phyloP scores from a whole-genome alignment of 371 early-diverging fungal genomes.

The Sporodiniella umbellata region DNA sequence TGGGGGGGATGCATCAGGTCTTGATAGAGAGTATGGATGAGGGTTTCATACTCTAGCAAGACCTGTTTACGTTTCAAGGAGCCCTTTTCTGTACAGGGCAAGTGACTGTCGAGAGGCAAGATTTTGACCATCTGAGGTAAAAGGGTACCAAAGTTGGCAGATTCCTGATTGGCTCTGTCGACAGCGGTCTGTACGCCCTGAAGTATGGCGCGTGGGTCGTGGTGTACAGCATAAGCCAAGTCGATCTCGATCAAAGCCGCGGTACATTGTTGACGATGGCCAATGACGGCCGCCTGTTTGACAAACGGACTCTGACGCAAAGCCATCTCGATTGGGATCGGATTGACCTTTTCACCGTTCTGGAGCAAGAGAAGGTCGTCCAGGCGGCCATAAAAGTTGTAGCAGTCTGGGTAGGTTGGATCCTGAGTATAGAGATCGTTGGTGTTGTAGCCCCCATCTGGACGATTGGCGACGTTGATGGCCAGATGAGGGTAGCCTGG shows the following conservation, averaged over 20 bases:
- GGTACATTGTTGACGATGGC: constrained; percentile 19
- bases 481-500: constrained; percentile 3
- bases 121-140: constrained; percentile 29
- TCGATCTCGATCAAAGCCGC: constrained; percentile 21
- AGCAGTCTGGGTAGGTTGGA: constrained; percentile 8
- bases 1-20: too few species aligned
- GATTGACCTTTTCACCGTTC: constrained; percentile 40
- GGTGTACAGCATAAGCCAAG: constrained; percentile 1
- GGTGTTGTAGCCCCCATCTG: constrained; percentile 22
- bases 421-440: constrained; percentile 22
- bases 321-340: constrained; percentile 25
- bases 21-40: too few species aligned
- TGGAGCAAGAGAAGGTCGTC: constrained; percentile 29
- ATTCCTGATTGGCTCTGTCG: constrained; percentile 23
- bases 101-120: constrained; percentile 12
- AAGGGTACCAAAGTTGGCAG: constrained; percentile 27
- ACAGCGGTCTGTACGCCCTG: constrained; percentile 18
- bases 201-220: constrained; percentile 7
- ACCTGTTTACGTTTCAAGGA: too few species aligned
- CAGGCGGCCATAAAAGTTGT: constrained; percentile 13
- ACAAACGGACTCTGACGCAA: constrained; percentile 15
- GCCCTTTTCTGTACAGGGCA: constrained; percentile 15
- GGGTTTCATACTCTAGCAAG: constrained; percentile 3
- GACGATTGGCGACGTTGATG: constrained; percentile 8
- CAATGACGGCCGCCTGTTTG: constrained; percentile 14